A percentile compares a stretch with the other conserved stretches of the same genome.
phyloP scores from a whole-genome alignment of 2,329 filamentous ascomycete genomes.

The Apiospora saccharicola region DNA sequence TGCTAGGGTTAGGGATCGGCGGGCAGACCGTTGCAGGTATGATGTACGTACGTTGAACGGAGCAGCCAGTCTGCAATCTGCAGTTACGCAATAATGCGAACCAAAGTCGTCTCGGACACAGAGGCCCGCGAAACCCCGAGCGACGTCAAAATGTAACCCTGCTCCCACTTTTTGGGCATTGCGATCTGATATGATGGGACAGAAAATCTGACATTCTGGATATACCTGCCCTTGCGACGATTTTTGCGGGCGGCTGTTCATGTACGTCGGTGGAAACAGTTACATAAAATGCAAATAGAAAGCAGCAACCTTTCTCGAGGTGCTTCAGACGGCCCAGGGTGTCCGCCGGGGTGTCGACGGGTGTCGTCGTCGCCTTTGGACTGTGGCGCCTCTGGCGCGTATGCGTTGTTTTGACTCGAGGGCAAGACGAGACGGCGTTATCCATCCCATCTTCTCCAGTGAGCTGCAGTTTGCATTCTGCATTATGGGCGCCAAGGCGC shows the following conservation, averaged over 20 bases:
- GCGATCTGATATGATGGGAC: neutral
- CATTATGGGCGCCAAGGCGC: neutral
- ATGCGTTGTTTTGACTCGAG: neutral
- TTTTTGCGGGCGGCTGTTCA: neutral
- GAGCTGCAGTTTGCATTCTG: neutral
- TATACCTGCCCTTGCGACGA: neutral
- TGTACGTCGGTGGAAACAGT: constrained; percentile 3
- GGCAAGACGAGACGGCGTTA: neutral
- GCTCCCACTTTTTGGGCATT: neutral
- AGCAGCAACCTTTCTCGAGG: neutral
- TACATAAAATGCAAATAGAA: neutral
- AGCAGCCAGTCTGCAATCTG: neutral
- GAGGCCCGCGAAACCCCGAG: constrained; percentile 2
- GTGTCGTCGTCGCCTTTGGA: neutral
- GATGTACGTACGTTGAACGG: neutral
- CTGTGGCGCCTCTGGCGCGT: neutral
- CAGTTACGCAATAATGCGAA: neutral
- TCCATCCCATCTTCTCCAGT: neutral
- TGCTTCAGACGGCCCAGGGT: neutral
- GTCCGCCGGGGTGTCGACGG: neutral
- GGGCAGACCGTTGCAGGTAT: neutral
- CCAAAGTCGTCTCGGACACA: neutral
- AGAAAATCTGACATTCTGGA: neutral
- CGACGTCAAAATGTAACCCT: neutral
- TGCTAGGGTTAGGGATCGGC: constrained; percentile 1